Evolutionary conservation across 345 rosid species (phyloP).

Genomic region (Pistacia integerrima): DNA sequence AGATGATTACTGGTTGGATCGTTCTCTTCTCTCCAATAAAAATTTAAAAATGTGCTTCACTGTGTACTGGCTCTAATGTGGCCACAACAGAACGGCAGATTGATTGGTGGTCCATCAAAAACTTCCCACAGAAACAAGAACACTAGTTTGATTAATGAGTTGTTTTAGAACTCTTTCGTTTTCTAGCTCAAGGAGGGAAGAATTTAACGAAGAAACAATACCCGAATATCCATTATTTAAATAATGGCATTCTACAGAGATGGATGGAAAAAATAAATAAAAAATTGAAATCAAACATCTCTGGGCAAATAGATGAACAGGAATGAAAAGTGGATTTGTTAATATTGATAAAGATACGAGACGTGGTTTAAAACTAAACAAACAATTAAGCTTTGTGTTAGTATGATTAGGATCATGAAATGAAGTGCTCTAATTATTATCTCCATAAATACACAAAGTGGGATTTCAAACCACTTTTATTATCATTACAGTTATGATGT

Average conservation of each 20-base stretch:
- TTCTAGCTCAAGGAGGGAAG: no score
- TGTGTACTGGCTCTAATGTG: background rate
- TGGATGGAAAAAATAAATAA: no score
- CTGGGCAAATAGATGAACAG: no score
- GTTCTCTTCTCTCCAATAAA: background rate
- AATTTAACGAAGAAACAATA: no score
- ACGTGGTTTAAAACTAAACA: no score
- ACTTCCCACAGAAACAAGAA: background rate
- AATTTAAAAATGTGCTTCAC: background rate
- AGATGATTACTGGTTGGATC: background rate
- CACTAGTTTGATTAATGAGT: no score
- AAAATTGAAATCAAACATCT: no score
- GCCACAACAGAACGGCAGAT: background rate
- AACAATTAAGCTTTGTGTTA: no score
- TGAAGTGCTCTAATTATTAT: conserved; percentile 1
- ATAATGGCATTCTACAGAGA: no score
- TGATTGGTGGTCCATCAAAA: background rate
- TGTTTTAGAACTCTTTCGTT: no score
- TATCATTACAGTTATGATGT: conserved; percentile 8
- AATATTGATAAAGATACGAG: background rate
- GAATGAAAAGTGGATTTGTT: conserved; percentile 7
- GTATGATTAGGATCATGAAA: background rate
- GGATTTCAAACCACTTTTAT: background rate
- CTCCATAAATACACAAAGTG: background rate
- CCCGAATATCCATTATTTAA: no score